Evolutionary conservation across 495 filamentous ascomycete species (phyloP).

Genomic region (Chaetomium fimeti): DNA sequence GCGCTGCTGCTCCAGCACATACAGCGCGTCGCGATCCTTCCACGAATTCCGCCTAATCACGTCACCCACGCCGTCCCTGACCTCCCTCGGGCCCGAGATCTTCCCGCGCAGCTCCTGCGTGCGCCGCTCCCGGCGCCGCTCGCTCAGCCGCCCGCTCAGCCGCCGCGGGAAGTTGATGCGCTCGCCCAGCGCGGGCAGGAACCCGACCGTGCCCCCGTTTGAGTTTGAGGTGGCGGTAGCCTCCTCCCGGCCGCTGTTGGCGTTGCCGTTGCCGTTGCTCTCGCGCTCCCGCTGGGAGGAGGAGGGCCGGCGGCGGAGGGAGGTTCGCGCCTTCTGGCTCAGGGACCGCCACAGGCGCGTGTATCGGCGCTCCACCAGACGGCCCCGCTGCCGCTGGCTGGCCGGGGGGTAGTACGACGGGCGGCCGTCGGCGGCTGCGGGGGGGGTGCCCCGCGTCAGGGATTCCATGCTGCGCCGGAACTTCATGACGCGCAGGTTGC

Average conservation of each 20-base stretch:
- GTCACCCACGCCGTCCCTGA: conserved; percentile 53
- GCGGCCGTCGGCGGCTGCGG: neutral
- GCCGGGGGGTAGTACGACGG: neutral
- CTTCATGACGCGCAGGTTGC: conserved; percentile 52
- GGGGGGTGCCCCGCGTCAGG: conserved; percentile 27
- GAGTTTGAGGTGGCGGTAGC: no score
- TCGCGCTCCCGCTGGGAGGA: neutral
- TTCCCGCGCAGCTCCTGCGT: conserved; percentile 64
- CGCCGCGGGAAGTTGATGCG: conserved; percentile 53
- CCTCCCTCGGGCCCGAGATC: conserved; percentile 56
- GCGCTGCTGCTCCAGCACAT: conserved; percentile 10
- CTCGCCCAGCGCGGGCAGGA: conserved; percentile 39
- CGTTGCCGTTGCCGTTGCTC: no score
- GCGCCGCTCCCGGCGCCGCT: conserved; percentile 62
- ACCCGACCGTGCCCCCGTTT: conserved; percentile 11
- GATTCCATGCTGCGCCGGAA: conserved; percentile 44
- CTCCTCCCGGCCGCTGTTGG: neutral
- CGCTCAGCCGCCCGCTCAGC: conserved; percentile 59
- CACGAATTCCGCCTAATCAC: conserved; percentile 45
- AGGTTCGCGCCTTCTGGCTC: neutral
- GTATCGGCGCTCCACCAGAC: neutral
- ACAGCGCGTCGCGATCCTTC: conserved; percentile 14
- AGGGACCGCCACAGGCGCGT: conserved; percentile 13
- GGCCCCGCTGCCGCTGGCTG: neutral
- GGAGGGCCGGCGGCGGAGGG: neutral